phyloP scores from a whole-genome alignment of 1,284 basidiomycete genomes.

The Leccinum griseonigrum region DNA sequence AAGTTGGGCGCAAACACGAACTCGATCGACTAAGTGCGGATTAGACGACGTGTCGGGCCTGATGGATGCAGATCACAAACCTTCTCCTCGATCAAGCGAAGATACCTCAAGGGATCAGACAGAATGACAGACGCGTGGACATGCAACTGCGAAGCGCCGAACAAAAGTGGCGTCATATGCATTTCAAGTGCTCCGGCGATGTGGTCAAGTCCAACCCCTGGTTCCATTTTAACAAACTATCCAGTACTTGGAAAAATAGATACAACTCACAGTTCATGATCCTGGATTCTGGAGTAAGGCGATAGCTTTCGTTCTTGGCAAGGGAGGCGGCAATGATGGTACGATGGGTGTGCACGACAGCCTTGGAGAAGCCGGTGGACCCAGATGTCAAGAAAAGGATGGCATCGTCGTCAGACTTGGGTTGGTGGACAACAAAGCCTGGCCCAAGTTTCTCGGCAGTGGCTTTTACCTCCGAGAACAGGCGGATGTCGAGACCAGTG shows the following conservation, averaged over 20 bases:
- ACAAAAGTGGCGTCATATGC: slow-evolving; percentile 25
- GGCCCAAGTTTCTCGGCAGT: slow-evolving; percentile 7
- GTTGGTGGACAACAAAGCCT: slow-evolving; percentile 17
- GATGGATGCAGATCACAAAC: slow-evolving; percentile 1
- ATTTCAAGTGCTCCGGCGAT: slow-evolving; percentile 33
- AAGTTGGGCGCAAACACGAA: slow-evolving; percentile 42
- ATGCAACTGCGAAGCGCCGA: slow-evolving; percentile 25
- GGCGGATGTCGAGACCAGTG: slow-evolving; percentile 27
- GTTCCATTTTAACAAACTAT: not conserved
- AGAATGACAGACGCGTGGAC: slow-evolving; percentile 30
- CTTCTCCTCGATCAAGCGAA: slow-evolving; percentile 26
- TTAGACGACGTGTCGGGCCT: not conserved
- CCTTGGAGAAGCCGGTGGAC: slow-evolving; percentile 31
- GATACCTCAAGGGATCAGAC: slow-evolving; percentile 21
- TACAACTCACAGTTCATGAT: slow-evolving; percentile 30
- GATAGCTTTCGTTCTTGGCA: slow-evolving; percentile 26
- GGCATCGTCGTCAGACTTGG: slow-evolving; percentile 27
- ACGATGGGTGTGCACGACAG: slow-evolving; percentile 26
- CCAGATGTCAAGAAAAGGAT: slow-evolving; percentile 29
- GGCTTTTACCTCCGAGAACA: slow-evolving; percentile 24
- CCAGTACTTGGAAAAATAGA: not conserved
- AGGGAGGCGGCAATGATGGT: slow-evolving; percentile 26
- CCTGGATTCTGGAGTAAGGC: slow-evolving; percentile 25
- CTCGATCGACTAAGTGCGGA: slow-evolving; percentile 15
- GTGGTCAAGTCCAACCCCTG: slow-evolving; percentile 34